A percentile compares a stretch with the other conserved stretches of the same genome.
Conservation (phyloP, 2,329 filamentous ascomycete species). For the Talaromyces islandicus region DNA sequence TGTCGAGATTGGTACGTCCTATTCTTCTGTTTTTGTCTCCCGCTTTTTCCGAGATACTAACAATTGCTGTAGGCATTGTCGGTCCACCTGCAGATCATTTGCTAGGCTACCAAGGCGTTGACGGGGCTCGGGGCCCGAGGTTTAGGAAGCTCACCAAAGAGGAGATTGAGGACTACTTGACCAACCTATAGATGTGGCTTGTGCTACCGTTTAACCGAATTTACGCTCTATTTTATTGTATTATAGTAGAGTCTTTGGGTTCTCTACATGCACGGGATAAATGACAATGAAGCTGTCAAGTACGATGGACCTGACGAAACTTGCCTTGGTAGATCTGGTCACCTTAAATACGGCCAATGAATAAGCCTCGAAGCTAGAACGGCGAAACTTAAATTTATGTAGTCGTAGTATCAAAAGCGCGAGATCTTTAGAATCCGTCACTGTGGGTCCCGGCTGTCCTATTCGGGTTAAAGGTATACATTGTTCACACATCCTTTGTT, state of each 20-base stretch:
- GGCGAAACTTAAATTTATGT: background rate
- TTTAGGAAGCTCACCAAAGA: slow-evolving; percentile 74
- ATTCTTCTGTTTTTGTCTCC: background rate
- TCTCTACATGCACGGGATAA: slow-evolving; percentile 14
- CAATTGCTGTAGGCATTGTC: slow-evolving; percentile 65
- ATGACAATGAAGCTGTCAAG: slow-evolving; percentile 1
- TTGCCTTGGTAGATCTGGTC: background rate
- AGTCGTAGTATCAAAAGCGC: background rate
- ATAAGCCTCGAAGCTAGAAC: background rate
- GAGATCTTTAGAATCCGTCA: background rate
- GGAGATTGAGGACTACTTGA: slow-evolving; percentile 99
- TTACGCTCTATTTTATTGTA: slow-evolving; percentile 17
- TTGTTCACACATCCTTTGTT: background rate
- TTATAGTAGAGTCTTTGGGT: slow-evolving; percentile 21
- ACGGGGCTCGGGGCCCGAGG: slow-evolving; percentile 36
- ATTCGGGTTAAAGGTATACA: background rate
- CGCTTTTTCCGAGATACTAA: background rate
- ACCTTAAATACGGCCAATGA: background rate
- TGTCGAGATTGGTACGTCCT: slow-evolving; percentile 80
- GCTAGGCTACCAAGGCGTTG: slow-evolving; percentile 64
- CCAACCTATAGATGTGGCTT: slow-evolving; percentile 69
- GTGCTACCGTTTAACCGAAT: slow-evolving; percentile 11
- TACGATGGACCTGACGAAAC: background rate
- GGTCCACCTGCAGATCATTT: slow-evolving; percentile 90
- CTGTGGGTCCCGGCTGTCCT: background rate